These are phyloP conservation scores for Zygosaccharomyces gambellarensis DNA, from an alignment of 805 yeast species.

Conservation along the genomic window DNA sequence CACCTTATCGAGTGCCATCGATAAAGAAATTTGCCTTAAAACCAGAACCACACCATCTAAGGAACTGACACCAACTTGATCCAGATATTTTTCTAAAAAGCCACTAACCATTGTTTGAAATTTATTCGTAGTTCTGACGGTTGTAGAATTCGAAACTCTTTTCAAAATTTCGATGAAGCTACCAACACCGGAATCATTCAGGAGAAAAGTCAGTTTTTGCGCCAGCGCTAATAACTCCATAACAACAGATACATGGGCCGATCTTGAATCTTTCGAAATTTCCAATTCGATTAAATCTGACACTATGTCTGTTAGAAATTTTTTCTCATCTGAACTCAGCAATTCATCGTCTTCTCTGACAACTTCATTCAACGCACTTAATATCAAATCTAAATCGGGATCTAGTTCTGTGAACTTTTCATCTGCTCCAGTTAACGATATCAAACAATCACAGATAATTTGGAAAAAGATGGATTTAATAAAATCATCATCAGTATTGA, in stretches of 20 bases:
- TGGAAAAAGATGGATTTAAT: conserved; percentile 53
- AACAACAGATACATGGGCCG: background rate
- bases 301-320: background rate
- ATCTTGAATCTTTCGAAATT: background rate
- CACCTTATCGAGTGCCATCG: conserved; percentile 1
- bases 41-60: background rate
- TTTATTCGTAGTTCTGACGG: background rate
- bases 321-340: conserved; percentile 4
- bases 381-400: conserved; percentile 48
- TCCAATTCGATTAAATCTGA: conserved; percentile 2
- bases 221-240: conserved; percentile 4
- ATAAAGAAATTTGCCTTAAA: background rate
- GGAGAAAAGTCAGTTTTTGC: background rate
- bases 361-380: conserved; percentile 40
- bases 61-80: background rate
- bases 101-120: background rate
- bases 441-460: conserved; percentile 47
- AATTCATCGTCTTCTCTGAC: conserved; percentile 1
- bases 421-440: conserved; percentile 17
- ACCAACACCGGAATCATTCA: background rate
- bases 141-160: background rate
- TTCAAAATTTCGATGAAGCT: background rate
- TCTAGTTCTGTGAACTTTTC: conserved; percentile 31
- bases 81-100: background rate
- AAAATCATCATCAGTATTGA: conserved; percentile 44